Evolutionary conservation across 768 basidiomycete genomes (phyloP).

Genomic region (Lentinula aciculospora): DNA sequence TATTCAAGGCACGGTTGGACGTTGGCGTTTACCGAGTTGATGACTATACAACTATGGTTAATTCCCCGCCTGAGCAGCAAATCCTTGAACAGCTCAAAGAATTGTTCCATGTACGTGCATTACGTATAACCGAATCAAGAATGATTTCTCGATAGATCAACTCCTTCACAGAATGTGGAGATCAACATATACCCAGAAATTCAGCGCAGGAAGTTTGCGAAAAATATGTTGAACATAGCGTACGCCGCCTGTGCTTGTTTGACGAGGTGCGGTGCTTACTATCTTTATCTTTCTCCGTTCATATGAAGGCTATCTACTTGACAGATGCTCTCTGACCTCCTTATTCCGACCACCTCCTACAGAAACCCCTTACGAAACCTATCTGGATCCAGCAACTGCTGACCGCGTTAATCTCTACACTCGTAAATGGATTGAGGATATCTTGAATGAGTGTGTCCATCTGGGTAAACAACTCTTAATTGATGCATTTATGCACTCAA

Average conservation of each 20-base stretch:
- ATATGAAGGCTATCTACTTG: neutral
- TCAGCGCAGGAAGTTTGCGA: conserved; percentile 53
- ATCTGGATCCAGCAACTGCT: conserved; percentile 33
- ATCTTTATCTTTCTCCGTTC: neutral
- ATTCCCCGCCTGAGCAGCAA: conserved; percentile 35
- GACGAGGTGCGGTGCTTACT: conserved; percentile 26
- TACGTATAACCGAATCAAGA: neutral
- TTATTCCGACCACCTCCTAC: conserved; percentile 44
- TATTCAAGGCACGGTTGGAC: conserved; percentile 38
- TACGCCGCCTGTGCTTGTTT: conserved; percentile 51
- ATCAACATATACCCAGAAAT: conserved; percentile 35
- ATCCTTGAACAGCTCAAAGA: conserved; percentile 38
- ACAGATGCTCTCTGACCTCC: conserved; percentile 38
- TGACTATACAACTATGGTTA: conserved; percentile 31
- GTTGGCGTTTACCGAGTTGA: conserved; percentile 49
- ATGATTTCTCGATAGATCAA: neutral
- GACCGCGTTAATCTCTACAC: conserved; percentile 35
- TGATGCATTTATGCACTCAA: no score
- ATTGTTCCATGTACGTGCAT: conserved; percentile 45
- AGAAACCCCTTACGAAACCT: conserved; percentile 30
- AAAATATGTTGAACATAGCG: conserved; percentile 61
- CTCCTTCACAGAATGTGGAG: neutral
- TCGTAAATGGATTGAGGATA: conserved; percentile 40
- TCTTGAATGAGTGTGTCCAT: conserved; percentile 38
- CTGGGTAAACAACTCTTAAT: conserved; percentile 23